These are phyloP conservation scores for Fusarium euwallaceae DNA, from an alignment of 2,329 filamentous ascomycete species.

Conservation along the genomic window DNA sequence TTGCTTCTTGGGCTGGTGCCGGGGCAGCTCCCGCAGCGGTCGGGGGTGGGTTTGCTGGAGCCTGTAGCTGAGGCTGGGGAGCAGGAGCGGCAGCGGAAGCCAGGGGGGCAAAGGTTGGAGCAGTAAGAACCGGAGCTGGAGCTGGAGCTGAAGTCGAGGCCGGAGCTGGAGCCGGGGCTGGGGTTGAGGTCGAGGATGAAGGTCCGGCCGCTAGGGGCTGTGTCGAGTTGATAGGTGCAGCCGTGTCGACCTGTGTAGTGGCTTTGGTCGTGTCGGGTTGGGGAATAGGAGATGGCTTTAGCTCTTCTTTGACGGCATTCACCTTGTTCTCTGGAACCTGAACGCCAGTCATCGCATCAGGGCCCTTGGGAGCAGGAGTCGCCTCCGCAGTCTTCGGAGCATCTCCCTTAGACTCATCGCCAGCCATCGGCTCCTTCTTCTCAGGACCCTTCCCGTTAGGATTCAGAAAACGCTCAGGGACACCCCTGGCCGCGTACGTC, in stretches of 20 bases:
- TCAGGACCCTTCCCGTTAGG: constrained; percentile 50
- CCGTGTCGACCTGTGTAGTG: constrained; percentile 14
- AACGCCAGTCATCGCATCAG: constrained; percentile 13
- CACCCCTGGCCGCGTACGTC: constrained; percentile 76
- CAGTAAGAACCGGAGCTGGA: constrained; percentile 6
- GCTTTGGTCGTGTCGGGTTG: constrained; percentile 1
- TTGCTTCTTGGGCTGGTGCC: not conserved
- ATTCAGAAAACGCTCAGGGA: constrained; percentile 80
- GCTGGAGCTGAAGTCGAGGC: constrained; percentile 1
- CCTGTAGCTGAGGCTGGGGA: not conserved
- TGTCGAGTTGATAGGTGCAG: not conserved
- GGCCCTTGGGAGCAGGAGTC: constrained; percentile 16
- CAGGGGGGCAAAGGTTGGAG: not conserved
- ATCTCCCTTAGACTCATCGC: constrained; percentile 35
- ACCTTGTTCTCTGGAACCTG: constrained; percentile 8
- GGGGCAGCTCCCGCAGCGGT: not conserved
- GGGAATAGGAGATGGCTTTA: constrained; percentile 3
- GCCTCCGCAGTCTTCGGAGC: constrained; percentile 24
- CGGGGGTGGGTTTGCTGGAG: constrained; percentile 2
- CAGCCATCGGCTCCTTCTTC: constrained; percentile 26
- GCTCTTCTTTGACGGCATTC: constrained; percentile 11
- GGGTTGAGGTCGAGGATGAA: constrained; percentile 8
- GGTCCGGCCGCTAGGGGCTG: constrained; percentile 9
- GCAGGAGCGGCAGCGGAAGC: not conserved
- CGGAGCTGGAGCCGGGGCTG: not conserved